Evolutionary conservation across 2,329 filamentous ascomycete species (phyloP), one percentile per base, ranked within the genome.

Genomic region (Raffaelea deltoideospora): DNA sequence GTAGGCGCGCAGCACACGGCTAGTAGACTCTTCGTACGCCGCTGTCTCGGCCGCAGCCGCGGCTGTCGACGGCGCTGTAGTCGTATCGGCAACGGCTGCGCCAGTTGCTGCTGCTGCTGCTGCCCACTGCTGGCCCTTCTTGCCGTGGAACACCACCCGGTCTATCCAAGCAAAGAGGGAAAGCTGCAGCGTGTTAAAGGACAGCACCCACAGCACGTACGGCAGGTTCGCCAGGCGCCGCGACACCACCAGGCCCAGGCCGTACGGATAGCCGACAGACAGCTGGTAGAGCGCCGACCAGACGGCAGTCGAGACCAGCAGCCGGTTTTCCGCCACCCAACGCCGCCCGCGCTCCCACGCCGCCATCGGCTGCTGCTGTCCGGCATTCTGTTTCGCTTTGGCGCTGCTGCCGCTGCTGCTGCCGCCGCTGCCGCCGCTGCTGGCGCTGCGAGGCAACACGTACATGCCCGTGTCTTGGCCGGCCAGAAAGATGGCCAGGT

Each of bases 401-500:
- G n/a, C n/a, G n/a, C n/a, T n/a, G n/a, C n/a, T 15, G 19, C 14
- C 13, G 10, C n/a, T 5, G 28, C 10, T 19, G 6, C 14, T 24
- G 13, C 5, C 21, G 4, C 3, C 26, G 15, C 15, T 19, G 18
- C 11, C 23, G 48, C 57, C 48, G n/a, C n/a, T n/a, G 9, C n/a
- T 10, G 50, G 58, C 60, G 51, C 55, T 60, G 41, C 75, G 56
- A 3, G 84, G 83, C 27, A 96, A 71, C 40, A 90, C 71, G 42
- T 78, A 72, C 57, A 87, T 76, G 34, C 90, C 90, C 15, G 79
- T 72, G 29, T 82, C 80, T 52, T 92, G 85, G 4, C 90, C 90
- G 1, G 83, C 76, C 28, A 98, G 72, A 56, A 95, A 98, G 41
- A 98, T 95, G 33, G 88, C 81, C 32, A 98, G 69, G 53, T 98